phyloP scores from a whole-genome alignment of 2,329 filamentous ascomycete species.

The Colletotrichum lindemuthianum region DNA sequence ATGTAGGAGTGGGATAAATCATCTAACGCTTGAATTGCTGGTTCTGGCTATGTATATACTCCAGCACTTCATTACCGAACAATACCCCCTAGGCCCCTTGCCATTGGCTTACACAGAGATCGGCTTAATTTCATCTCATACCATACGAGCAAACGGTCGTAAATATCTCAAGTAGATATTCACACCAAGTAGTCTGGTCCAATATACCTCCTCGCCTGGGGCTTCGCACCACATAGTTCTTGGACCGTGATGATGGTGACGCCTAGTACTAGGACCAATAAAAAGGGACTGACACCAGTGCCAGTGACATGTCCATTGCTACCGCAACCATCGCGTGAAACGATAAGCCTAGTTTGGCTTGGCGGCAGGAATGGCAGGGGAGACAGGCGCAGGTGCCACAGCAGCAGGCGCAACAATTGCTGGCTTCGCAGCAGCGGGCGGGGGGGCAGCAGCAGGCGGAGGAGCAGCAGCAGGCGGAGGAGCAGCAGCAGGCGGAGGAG shows the following conservation, averaged over 20 bases:
- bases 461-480: slow-evolving; percentile 21
- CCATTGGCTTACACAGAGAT: not conserved
- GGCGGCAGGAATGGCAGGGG: slow-evolving; percentile 20
- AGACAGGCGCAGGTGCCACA: slow-evolving; percentile 21
- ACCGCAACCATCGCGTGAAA: not conserved
- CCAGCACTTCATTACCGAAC: slow-evolving; percentile 12
- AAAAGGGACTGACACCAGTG: slow-evolving; percentile 25
- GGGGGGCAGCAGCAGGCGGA: slow-evolving; percentile 1
- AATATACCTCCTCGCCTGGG: not conserved
- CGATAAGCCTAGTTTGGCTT: slow-evolving; percentile 19
- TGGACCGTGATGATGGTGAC: not conserved
- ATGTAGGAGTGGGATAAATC: not conserved
- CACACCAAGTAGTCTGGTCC: no score
- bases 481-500: slow-evolving; percentile 20
- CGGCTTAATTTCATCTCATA: not conserved
- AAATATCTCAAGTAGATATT: no score
- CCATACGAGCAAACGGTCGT: not conserved
- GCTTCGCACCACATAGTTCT: not conserved
- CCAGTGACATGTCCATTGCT: slow-evolving; percentile 12
- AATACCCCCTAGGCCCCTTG: not conserved
- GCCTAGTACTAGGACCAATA: slow-evolving; percentile 14
- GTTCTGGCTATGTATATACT: slow-evolving; percentile 22
- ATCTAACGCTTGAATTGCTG: slow-evolving; percentile 22
- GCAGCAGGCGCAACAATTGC: slow-evolving; percentile 17
- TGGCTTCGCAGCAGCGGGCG: slow-evolving; percentile 1